These are phyloP conservation scores for Vitis riparia DNA, from an alignment of 164 flowering plant species.

Conservation along the genomic window DNA sequence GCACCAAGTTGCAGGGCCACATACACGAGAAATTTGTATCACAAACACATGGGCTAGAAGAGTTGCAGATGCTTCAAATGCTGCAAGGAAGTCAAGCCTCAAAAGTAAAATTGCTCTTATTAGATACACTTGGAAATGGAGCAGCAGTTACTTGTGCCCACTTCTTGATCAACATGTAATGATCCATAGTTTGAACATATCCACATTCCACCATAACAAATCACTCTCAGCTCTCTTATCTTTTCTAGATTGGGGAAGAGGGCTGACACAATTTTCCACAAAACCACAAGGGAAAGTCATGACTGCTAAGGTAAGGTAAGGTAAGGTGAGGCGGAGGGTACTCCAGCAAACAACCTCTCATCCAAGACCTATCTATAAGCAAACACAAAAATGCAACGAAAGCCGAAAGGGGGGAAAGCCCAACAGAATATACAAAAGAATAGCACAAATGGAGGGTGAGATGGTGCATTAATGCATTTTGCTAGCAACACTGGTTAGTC, in stretches of 20 bases:
- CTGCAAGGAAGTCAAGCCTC: not conserved
- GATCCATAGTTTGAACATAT: not conserved
- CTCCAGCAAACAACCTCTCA: constrained; percentile 55
- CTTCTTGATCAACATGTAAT: not conserved
- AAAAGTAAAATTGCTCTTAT: not conserved
- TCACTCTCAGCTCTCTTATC: not conserved
- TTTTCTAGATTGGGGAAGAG: not conserved
- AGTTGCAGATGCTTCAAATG: not conserved
- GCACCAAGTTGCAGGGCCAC: not conserved
- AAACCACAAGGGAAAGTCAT: constrained; percentile 8
- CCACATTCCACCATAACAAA: not conserved
- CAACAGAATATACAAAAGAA: constrained; percentile 4
- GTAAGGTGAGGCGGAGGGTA: constrained; percentile 43
- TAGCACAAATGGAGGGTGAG: not conserved
- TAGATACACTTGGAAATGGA: not conserved
- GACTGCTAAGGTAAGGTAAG: not conserved
- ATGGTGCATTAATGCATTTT: not conserved
- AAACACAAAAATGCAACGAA: not conserved
- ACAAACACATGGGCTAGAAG: not conserved
- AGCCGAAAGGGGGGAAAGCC: not conserved
- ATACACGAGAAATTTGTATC: not conserved
- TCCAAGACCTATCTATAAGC: constrained; percentile 42
- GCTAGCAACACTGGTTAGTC: constrained; percentile 29
- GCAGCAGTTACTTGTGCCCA: not conserved
- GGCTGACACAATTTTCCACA: not conserved